A percentile compares a stretch with the other conserved stretches of the same genome.
Conservation (phyloP, 257 asterid species). For the Fraxinus excelsior region DNA sequence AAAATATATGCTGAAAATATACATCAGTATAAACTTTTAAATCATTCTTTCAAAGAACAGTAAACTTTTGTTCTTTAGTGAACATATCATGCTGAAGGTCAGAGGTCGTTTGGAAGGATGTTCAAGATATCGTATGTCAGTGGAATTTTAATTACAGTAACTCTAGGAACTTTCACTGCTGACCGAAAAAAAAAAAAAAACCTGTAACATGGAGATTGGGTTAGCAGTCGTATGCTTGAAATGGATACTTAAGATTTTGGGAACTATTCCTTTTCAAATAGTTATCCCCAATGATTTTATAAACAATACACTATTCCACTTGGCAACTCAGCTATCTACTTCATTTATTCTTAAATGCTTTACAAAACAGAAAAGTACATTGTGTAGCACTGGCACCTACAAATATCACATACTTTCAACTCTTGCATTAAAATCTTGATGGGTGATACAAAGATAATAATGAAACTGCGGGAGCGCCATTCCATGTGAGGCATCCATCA, state of each 20-base stretch:
- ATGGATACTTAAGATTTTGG: not conserved
- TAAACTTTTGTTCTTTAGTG: not conserved
- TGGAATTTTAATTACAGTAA: not conserved
- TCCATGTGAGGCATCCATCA: not conserved
- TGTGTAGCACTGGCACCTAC: not conserved
- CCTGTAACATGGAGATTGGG: not conserved
- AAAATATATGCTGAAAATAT: not conserved
- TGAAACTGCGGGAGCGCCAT: not conserved
- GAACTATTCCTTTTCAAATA: not conserved
- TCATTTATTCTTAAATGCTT: not conserved
- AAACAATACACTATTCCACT: not conserved
- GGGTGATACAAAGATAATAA: not conserved
- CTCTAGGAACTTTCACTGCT: not conserved
- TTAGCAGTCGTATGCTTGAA: not conserved
- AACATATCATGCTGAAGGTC: not conserved
- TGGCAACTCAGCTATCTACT: not conserved
- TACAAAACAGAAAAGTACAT: not conserved
- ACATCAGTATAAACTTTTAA: not conserved
- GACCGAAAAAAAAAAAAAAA: not conserved
- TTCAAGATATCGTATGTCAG: not conserved
- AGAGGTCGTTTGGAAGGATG: not conserved
- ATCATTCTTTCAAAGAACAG: not conserved
- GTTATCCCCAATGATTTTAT: not conserved
- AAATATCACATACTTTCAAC: not conserved
- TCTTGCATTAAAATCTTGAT: not conserved